A percentile compares a stretch with the other conserved stretches of the same genome.
Conservation (phyloP, 805 yeast species). For the Phaffomyces thermotolerans region DNA sequence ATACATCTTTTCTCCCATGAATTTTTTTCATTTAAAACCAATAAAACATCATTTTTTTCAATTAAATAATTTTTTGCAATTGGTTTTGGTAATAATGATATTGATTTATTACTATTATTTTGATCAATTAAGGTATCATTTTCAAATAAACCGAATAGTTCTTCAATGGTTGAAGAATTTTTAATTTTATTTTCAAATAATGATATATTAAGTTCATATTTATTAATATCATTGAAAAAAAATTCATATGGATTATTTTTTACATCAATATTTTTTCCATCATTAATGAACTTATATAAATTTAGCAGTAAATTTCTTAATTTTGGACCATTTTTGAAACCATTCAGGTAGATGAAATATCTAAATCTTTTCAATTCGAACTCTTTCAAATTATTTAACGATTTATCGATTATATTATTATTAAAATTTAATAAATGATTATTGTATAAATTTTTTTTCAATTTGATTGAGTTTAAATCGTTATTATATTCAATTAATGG, state of each 20-base stretch:
- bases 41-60: slow-evolving; percentile 41
- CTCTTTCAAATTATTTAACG: slow-evolving; percentile 28
- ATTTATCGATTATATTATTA: slow-evolving; percentile 23
- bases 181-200: not conserved
- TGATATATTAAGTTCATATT: too few relatives aligned
- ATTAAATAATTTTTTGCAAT: slow-evolving; percentile 1
- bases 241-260: too few relatives aligned
- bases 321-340: slow-evolving; percentile 19
- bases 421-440: slow-evolving; percentile 7
- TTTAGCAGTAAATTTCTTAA: slow-evolving; percentile 13
- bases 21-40: slow-evolving; percentile 35
- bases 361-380: slow-evolving; percentile 41
- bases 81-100: not conserved
- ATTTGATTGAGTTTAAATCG: slow-evolving; percentile 13
- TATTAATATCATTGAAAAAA: too few relatives aligned
- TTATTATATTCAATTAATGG: slow-evolving; percentile 17
- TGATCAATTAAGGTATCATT: too few relatives aligned
- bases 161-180: not conserved
- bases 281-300: slow-evolving; percentile 4
- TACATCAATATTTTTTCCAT: too few relatives aligned
- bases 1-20: slow-evolving; percentile 94
- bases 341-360: slow-evolving; percentile 35
- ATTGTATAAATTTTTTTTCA: slow-evolving; percentile 10
- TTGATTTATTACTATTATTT: not conserved
- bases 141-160: not conserved